Evolutionary conservation across 306 rosid species (phyloP).

Genomic region (Casuarina cunninghamiana): DNA sequence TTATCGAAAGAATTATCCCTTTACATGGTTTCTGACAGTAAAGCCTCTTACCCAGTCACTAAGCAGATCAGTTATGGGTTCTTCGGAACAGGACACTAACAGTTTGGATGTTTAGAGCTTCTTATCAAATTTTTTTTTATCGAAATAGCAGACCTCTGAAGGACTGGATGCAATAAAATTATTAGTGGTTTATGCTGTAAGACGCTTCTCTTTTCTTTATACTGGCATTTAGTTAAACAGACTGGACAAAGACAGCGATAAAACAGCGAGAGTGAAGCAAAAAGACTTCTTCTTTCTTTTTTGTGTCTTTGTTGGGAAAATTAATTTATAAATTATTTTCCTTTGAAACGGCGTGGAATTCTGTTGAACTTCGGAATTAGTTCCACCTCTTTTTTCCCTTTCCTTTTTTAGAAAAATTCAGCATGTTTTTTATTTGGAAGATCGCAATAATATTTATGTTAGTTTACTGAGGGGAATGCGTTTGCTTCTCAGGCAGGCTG

Average conservation of each 20-base stretch:
- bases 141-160: neutral
- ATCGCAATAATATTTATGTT: neutral
- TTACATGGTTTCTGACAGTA: no score
- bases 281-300: neutral
- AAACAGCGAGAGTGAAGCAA: neutral
- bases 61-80: no score
- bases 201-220: no score
- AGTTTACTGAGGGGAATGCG: conserved; percentile 28
- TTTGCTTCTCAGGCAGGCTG: conserved; percentile 77
- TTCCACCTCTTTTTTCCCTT: neutral
- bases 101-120: neutral
- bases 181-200: no score
- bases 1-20: no score
- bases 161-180: no score
- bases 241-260: neutral
- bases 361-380: neutral
- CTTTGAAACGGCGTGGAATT: neutral
- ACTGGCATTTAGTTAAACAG: neutral
- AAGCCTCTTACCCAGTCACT: no score
- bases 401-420: neutral
- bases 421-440: conserved; percentile 11
- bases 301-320: neutral
- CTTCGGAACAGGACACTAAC: neutral
- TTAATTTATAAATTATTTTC: neutral
- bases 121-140: neutral